A percentile compares a stretch with the other conserved stretches of the same genome.
phyloP scores from a whole-genome alignment of 768 basidiomycete species.

The Psilocybe cubensis region DNA sequence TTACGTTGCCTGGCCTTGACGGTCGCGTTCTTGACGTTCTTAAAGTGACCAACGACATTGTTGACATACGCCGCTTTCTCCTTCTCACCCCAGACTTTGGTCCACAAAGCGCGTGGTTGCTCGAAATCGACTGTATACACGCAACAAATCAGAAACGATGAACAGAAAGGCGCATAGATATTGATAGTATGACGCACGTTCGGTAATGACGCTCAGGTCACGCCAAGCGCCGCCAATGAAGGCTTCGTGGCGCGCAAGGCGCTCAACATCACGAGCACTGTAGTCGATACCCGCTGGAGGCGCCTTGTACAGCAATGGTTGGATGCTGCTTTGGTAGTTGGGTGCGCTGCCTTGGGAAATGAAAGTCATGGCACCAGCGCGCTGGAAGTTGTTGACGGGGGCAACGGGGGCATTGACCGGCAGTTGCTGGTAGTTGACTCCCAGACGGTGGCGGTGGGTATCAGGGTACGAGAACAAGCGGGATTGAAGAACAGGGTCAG shows the following conservation, averaged over 20 bases:
- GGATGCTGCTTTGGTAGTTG: conserved; percentile 84
- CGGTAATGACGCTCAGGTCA: conserved; percentile 75
- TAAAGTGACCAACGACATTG: conserved; percentile 70
- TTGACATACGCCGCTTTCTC: conserved; percentile 63
- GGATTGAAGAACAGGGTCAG: conserved; percentile 92
- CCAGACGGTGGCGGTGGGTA: conserved; percentile 85
- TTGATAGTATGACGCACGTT: conserved; percentile 57
- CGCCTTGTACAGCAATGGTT: conserved; percentile 67
- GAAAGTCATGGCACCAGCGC: conserved; percentile 73
- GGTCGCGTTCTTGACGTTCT: conserved; percentile 58
- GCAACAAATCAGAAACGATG: background rate
- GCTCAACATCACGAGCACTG: conserved; percentile 40
- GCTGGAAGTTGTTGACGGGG: conserved; percentile 90
- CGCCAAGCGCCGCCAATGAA: conserved; percentile 73
- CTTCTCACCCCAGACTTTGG: conserved; percentile 66
- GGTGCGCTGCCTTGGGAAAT: conserved; percentile 84
- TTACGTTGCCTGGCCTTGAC: conserved; percentile 70
- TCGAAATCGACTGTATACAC: conserved; percentile 73
- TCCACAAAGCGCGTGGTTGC: conserved; percentile 75
- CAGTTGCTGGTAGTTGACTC: conserved; percentile 80
- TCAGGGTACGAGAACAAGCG: conserved; percentile 96
- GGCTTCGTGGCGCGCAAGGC: conserved; percentile 63
- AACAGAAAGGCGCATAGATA: background rate
- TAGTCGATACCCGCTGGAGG: conserved; percentile 50
- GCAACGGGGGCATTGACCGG: conserved; percentile 83